Base-by-base conservation (phyloP, 345 rosid genomes). In the Adansonia digitata region DNA sequence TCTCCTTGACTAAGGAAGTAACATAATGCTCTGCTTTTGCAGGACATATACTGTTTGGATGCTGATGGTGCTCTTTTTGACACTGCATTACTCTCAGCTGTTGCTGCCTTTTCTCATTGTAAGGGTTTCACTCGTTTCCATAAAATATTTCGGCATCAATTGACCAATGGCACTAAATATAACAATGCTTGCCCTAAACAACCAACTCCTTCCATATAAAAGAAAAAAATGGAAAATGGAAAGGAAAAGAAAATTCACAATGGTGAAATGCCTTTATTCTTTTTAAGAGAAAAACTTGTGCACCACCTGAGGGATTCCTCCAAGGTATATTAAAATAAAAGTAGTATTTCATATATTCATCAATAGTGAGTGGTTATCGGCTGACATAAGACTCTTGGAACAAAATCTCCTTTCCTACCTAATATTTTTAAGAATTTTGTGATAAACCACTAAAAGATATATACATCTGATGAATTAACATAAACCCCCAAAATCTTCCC, bases 41-140 rank as follows among this genome's bases (percentile, higher is more conserved):
- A 94, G 98, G 98, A 92, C 71, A 86, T 94, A 20, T 94, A 94
- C 65, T 94, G 98, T 77, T 81, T 92, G 77, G 94, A 94, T 82
- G 98, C 98, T 51, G 98, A 92, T 90, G 98, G 97, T 75, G 78
- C 94, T 68, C 97, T 94, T 74, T 94, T 94, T 51, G 98, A 94
- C 75, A 90, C 94, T 82, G 98, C 97, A 68, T 74, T 94, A 81
- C 90, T 92, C 61, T 86, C 98, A 57, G 97, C 97, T 26, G 88
- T 88, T 81, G 91, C 97, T 60, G 93, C 97, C 60, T 86, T 92
- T 73, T 86, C 89, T 14, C 88, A 91, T 80, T 74, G 98, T 92
- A 87, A 88, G 88, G 56, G 53, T 43, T 56, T 71, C 67, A 46
- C 17, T 22, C 60, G 63, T 84, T 53, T 53, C 26, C 42, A 1